phyloP scores from a whole-genome alignment of 345 rosid species.

The Noccaea bulbosa region DNA sequence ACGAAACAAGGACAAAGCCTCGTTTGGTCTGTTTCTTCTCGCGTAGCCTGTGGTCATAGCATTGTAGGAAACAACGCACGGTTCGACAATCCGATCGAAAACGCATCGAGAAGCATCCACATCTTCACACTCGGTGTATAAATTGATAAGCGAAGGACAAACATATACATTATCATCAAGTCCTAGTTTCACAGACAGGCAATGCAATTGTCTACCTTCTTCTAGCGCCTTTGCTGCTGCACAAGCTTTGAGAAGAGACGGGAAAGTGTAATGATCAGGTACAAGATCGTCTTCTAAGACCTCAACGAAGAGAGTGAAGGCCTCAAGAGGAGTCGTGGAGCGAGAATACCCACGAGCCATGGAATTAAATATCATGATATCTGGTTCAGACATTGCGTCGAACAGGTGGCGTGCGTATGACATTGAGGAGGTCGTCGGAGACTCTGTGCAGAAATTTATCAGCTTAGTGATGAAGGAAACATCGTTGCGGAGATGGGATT shows the following conservation, averaged over 20 bases:
- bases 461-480: slow-evolving; percentile 56
- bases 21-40: slow-evolving; percentile 70
- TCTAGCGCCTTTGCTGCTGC: slow-evolving; percentile 53
- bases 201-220: slow-evolving; percentile 70
- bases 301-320: slow-evolving; percentile 50
- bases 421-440: slow-evolving; percentile 50
- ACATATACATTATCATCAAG: slow-evolving; percentile 54
- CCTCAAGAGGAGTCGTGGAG: slow-evolving; percentile 47
- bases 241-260: slow-evolving; percentile 68
- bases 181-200: slow-evolving; percentile 58
- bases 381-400: slow-evolving; percentile 60
- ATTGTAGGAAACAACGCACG: slow-evolving; percentile 73
- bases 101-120: slow-evolving; percentile 63
- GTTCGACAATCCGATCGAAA: slow-evolving; percentile 60
- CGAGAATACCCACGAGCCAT: slow-evolving; percentile 75
- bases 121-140: slow-evolving; percentile 69
- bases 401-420: slow-evolving; percentile 63
- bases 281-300: slow-evolving; percentile 53
- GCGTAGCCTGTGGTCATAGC: slow-evolving; percentile 74
- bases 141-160: slow-evolving; percentile 70
- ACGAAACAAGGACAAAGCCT: slow-evolving; percentile 69
- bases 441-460: slow-evolving; percentile 60
- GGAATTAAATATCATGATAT: slow-evolving; percentile 60
- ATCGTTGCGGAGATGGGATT: slow-evolving; percentile 60
- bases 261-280: slow-evolving; percentile 70